Conservation (phyloP, 2,329 filamentous ascomycete species). For the Thielaviopsis musarum region DNA sequence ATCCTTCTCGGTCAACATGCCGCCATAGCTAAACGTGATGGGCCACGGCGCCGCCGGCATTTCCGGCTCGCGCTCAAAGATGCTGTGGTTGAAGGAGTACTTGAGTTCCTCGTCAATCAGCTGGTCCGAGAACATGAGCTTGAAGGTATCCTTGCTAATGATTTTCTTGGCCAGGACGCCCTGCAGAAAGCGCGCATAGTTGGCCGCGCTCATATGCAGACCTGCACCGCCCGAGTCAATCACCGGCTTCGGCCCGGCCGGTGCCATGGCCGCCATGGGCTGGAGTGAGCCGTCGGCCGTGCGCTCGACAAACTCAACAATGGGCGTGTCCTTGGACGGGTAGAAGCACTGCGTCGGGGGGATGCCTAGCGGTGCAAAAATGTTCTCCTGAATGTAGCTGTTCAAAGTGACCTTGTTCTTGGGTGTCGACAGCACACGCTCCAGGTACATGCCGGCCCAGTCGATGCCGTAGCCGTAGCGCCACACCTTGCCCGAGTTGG, state of each 20-base stretch:
- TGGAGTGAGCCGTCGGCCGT: constrained; percentile 14
- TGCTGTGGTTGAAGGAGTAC: constrained; percentile 15
- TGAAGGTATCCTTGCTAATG: constrained; percentile 18
- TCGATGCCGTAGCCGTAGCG: constrained; percentile 30
- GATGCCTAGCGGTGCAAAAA: constrained; percentile 23
- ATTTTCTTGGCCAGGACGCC: constrained; percentile 20
- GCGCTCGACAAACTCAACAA: background rate
- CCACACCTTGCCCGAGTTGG: constrained; percentile 31
- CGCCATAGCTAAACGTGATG: constrained; percentile 24
- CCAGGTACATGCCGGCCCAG: constrained; percentile 30
- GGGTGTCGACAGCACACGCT: constrained; percentile 15
- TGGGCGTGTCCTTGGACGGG: constrained; percentile 15
- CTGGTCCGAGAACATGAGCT: constrained; percentile 25
- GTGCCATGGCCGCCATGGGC: constrained; percentile 10
- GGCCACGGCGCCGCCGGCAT: constrained; percentile 18
- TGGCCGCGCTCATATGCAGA: constrained; percentile 24
- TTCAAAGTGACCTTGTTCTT: constrained; percentile 21
- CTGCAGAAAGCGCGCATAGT: constrained; percentile 23
- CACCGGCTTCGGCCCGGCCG: constrained; percentile 18
- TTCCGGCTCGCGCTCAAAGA: constrained; percentile 18
- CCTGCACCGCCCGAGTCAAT: constrained; percentile 28
- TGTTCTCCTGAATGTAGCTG: constrained; percentile 21
- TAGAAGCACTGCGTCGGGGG: constrained; percentile 18
- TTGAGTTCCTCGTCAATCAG: constrained; percentile 18
- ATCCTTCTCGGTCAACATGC: constrained; percentile 24